Evolutionary conservation across 352 stramenopile genomes (phyloP).

Genomic region (Pythium phragmiticola): DNA sequence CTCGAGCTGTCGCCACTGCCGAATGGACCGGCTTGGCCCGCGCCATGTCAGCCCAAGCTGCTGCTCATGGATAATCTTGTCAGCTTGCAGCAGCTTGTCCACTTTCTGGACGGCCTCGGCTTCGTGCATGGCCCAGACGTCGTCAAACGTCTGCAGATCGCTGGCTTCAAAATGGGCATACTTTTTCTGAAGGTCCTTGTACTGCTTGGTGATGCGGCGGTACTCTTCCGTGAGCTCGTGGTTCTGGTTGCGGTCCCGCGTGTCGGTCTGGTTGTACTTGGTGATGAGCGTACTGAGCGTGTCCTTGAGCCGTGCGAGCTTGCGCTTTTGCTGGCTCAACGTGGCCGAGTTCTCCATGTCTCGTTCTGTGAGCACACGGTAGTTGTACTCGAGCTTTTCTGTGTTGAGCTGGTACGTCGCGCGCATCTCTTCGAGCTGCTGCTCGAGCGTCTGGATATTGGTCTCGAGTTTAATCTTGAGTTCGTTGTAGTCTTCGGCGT

Average conservation of each 20-base stretch:
- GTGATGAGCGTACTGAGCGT: constrained; percentile 83
- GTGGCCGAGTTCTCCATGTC: constrained; percentile 95
- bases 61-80: constrained; percentile 90
- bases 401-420: constrained; percentile 96
- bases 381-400: constrained; percentile 97
- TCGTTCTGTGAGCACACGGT: constrained; percentile 92
- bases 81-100: constrained; percentile 85
- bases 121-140: constrained; percentile 93
- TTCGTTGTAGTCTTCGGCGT: constrained; percentile 94
- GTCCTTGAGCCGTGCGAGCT: constrained; percentile 92
- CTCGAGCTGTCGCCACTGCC: constrained; percentile 42
- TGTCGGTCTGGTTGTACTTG: constrained; percentile 93
- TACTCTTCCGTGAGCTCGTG: constrained; percentile 94
- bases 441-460: constrained; percentile 95
- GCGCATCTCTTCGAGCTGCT: constrained; percentile 95
- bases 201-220: constrained; percentile 92
- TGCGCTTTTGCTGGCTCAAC: constrained; percentile 92
- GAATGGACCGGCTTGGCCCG: constrained; percentile 52
- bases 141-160: constrained; percentile 86
- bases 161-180: constrained; percentile 92
- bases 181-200: constrained; percentile 95
- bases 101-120: constrained; percentile 80
- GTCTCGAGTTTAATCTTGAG: constrained; percentile 97
- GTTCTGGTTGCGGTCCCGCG: constrained; percentile 86
- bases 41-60: constrained; percentile 86